phyloP scores from a whole-genome alignment of 805 yeast genomes.

The Ogataea pilisensis region DNA sequence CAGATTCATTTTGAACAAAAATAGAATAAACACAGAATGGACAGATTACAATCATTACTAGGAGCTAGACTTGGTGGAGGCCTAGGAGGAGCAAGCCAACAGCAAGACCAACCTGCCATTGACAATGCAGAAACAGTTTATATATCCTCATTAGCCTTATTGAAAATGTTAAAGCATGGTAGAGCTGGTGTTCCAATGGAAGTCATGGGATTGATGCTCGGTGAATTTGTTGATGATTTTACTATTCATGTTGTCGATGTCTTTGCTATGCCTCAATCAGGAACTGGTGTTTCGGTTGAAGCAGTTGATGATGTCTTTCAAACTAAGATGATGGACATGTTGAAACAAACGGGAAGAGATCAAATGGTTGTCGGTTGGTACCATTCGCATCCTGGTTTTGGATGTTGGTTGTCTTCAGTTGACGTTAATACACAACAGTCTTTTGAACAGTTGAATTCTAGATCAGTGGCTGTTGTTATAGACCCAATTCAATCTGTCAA shows the following conservation, averaged over 20 bases:
- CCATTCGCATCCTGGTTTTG: conserved; percentile 99
- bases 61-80: conserved; percentile 34
- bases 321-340: conserved; percentile 99
- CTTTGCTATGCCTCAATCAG: conserved; percentile 97
- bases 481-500: conserved; percentile 98
- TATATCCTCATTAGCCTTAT: conserved; percentile 88
- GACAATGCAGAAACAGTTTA: conserved; percentile 96
- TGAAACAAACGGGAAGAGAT: conserved; percentile 97
- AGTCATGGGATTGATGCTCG: conserved; percentile 97
- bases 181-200: conserved; percentile 82
- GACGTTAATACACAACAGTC: conserved; percentile 98
- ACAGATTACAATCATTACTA: conserved; percentile 30
- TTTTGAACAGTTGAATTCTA: conserved; percentile 88
- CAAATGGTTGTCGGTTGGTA: conserved; percentile 99
- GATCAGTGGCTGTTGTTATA: conserved; percentile 97
- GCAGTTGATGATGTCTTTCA: conserved; percentile 99
- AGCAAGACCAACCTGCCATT: conserved; percentile 70
- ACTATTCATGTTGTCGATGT: conserved; percentile 97
- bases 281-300: conserved; percentile 98
- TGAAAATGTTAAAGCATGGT: conserved; percentile 97
- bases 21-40: conserved; percentile 17
- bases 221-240: conserved; percentile 95
- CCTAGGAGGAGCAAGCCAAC: conserved; percentile 25
- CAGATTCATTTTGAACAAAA: too few relatives aligned
- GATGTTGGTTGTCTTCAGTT: conserved; percentile 98